Evolutionary conservation across 257 asterid species (phyloP).

Genomic region (Haberlea rhodopensis): DNA sequence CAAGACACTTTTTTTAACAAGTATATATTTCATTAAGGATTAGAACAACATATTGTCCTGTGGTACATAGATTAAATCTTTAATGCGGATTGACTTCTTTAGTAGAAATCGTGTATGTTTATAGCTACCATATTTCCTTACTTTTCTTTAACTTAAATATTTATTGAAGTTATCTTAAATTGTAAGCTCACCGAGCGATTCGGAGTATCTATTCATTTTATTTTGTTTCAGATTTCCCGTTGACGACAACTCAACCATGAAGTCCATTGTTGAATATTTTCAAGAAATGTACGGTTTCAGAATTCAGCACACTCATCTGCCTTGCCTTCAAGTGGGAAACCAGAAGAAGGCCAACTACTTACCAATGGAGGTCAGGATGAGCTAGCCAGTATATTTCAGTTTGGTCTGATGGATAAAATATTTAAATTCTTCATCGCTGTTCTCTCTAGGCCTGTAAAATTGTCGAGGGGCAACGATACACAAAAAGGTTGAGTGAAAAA

Average conservation of each 20-base stretch:
- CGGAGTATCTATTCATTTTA: background rate
- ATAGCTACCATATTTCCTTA: background rate
- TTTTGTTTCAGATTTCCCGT: constrained; percentile 76
- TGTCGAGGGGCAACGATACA: constrained; percentile 96
- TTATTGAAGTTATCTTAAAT: too few species aligned
- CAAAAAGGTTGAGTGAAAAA: constrained; percentile 94
- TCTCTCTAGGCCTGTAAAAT: constrained; percentile 83
- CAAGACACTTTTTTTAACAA: background rate
- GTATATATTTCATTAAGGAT: background rate
- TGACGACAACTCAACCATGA: constrained; percentile 83
- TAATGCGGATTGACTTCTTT: background rate
- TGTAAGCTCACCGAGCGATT: background rate
- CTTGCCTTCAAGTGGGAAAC: constrained; percentile 99
- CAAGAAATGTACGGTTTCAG: constrained; percentile 94
- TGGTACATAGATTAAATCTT: background rate
- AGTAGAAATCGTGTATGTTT: background rate
- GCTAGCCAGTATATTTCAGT: background rate
- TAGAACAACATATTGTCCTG: background rate
- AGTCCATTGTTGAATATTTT: constrained; percentile 91
- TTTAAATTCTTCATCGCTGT: constrained; percentile 23
- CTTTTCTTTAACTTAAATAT: background rate
- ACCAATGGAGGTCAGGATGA: constrained; percentile 85
- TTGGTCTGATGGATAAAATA: background rate
- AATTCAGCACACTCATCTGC: constrained; percentile 88
- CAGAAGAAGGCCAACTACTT: constrained; percentile 98